Base-by-base conservation (phyloP, 2,329 filamentous ascomycete species). In the Pseudocercospora musae region DNA sequence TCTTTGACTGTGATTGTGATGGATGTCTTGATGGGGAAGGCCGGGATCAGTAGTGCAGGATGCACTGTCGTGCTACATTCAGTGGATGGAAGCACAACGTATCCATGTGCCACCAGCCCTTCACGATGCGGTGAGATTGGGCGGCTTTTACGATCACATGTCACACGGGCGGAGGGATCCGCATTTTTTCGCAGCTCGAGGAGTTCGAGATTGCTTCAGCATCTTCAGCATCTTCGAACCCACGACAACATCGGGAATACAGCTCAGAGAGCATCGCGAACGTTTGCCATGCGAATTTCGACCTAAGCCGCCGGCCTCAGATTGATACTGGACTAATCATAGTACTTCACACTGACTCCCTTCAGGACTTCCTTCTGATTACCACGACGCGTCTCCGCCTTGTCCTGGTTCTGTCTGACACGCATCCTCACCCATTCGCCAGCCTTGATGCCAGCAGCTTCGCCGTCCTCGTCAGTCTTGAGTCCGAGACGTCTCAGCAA, bases 281-380 rank as follows among this genome's bases (percentile, higher is more conserved):
- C 29, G 1, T 11, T 2, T 2, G 7, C 29, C 10, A 31, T 7
- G 29, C 29, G 33, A 37, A 37, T 13, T 11, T 37, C 33, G 13
- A 37, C 15, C 13, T 37, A 37, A 11, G 13, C 33, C 13, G 33
- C 29, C 29, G 10, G 10, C 33, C 33, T n/a, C 33, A n/a, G 13
- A 37, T n/a, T 37, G 13, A n/a, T 37, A 15, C 4, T 4, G 33
- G 23, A 52, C 48, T 52, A 72, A 55, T 72, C 70, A 48, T 69
- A 71, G 44, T 71, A 71, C 61, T 73, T 76, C 18, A 71, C 71
- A 62, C 70, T 73, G 0, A 78, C 73, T 2, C 75, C 69, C 6
- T 62, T 65, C 2, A 72, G 67, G 4, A 76, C 74, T 54, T 65
- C 65, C 58, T 71, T 70, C 62, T 71, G 62, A 49, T 66, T 69